Evolutionary conservation across 2,329 filamentous ascomycete species (phyloP).

Genomic region (Exophiala sp.): DNA sequence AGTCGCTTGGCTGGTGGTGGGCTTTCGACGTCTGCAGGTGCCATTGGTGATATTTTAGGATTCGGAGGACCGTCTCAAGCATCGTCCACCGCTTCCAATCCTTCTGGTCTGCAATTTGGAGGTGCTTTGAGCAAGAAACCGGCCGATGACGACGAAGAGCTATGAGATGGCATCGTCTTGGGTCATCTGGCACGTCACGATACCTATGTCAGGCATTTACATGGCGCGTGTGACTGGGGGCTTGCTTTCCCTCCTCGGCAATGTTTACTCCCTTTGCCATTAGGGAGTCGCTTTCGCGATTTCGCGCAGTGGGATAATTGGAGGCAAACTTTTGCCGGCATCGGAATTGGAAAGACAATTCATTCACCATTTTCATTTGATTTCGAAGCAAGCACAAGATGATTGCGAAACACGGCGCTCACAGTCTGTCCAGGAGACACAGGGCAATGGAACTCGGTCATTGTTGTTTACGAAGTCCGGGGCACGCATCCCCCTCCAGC

Average conservation of each 20-base stretch:
- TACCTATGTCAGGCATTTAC: no score
- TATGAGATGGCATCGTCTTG: slow-evolving; percentile 8
- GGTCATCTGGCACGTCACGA: no score
- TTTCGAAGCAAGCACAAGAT: not conserved
- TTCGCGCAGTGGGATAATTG: not conserved
- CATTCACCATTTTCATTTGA: not conserved
- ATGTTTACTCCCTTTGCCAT: no score
- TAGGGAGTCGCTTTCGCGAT: not conserved
- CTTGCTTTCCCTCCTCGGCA: no score
- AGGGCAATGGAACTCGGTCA: no score
- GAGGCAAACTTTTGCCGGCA: not conserved
- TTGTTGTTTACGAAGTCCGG: not conserved
- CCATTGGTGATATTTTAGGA: slow-evolving; percentile 35
- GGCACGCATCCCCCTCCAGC: not conserved
- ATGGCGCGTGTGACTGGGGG: no score
- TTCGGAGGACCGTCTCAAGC: slow-evolving; percentile 13
- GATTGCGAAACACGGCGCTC: not conserved
- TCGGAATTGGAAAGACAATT: not conserved
- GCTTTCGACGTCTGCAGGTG: slow-evolving; percentile 28
- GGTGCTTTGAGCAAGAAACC: slow-evolving; percentile 22
- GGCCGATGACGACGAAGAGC: slow-evolving; percentile 27
- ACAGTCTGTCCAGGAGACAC: not conserved
- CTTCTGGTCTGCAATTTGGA: slow-evolving; percentile 29
- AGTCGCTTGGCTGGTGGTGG: slow-evolving; percentile 39
- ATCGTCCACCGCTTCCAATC: slow-evolving; percentile 20